phyloP scores from a whole-genome alignment of 108 stramenopile species.

The Ochromonas danica region DNA sequence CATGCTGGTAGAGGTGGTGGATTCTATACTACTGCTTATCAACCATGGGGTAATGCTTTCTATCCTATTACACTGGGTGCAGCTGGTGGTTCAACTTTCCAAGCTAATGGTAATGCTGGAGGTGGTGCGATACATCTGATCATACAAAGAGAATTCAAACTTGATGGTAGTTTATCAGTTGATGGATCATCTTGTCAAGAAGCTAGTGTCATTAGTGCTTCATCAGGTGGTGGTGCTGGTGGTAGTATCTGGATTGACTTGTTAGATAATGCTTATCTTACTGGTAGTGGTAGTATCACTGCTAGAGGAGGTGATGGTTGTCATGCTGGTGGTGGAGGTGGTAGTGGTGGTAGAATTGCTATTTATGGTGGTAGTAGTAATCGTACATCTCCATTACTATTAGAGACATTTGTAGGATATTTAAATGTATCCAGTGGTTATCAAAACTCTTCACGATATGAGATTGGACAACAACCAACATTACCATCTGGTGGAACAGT shows the following conservation, averaged over 20 bases:
- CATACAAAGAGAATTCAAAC: neutral
- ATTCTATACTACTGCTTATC: neutral
- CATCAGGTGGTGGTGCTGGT: constrained; percentile 26
- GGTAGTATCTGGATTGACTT: constrained; percentile 24
- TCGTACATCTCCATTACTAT: too few species aligned
- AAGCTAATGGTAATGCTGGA: neutral
- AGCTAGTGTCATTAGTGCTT: neutral
- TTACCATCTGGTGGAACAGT: constrained; percentile 19
- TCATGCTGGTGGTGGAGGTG: constrained; percentile 18
- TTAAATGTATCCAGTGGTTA: neutral
- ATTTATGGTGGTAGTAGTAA: neutral
- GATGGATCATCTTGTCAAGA: constrained; percentile 1
- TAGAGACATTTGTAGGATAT: neutral
- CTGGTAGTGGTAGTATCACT: neutral
- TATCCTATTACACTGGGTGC: neutral
- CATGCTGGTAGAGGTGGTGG: constrained; percentile 29
- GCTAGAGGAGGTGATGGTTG: constrained; percentile 24
- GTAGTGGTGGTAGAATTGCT: constrained; percentile 27
- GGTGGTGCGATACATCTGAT: constrained; percentile 22
- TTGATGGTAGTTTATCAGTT: constrained; percentile 2
- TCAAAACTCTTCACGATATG: neutral
- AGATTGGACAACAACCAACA: too few species aligned
- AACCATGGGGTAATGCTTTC: constrained; percentile 11
- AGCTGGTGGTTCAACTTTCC: constrained; percentile 28
- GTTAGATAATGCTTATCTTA: neutral